A percentile compares a stretch with the other conserved stretches of the same genome.
These are phyloP conservation scores for Fusarium haematococcum DNA, from an alignment of 2,329 filamentous ascomycete species.

Conservation along the genomic window DNA sequence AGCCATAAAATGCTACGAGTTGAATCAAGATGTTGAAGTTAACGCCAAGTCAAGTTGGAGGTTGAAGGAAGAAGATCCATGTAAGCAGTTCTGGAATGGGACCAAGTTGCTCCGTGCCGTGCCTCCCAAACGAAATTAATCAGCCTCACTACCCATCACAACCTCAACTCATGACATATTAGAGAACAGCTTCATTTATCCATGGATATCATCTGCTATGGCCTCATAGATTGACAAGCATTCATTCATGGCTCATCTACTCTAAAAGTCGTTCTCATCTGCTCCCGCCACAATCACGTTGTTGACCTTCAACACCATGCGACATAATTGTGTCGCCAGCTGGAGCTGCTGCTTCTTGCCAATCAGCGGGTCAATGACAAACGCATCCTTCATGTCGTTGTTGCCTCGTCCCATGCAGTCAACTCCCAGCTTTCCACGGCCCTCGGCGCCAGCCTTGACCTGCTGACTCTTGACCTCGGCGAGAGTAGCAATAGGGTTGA, in stretches of 20 bases:
- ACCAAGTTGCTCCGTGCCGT: slow-evolving; percentile 16
- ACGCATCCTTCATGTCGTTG: slow-evolving; percentile 98
- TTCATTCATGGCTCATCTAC: slow-evolving; percentile 39
- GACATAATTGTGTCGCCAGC: slow-evolving; percentile 95
- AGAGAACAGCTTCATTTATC: slow-evolving; percentile 20
- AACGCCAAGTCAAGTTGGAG: not conserved
- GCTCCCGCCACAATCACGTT: slow-evolving; percentile 93
- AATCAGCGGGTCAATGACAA: slow-evolving; percentile 98
- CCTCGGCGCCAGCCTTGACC: slow-evolving; percentile 73
- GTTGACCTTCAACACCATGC: slow-evolving; percentile 98
- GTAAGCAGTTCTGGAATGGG: slow-evolving; percentile 20
- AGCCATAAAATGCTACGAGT: not conserved
- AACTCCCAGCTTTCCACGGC: slow-evolving; percentile 80
- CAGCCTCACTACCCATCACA: not conserved
- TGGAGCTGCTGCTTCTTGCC: slow-evolving; percentile 98
- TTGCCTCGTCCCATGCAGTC: slow-evolving; percentile 97
- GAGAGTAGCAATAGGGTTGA: slow-evolving; percentile 95
- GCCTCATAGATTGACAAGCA: slow-evolving; percentile 36
- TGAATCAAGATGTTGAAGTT: not conserved
- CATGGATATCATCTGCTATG: slow-evolving; percentile 37
- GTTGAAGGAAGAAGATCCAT: not conserved
- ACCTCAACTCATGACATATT: not conserved
- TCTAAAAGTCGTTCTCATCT: slow-evolving; percentile 88
- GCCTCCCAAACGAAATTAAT: slow-evolving; percentile 8
- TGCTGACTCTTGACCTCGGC: slow-evolving; percentile 97